Percentiles rank a stretch among this genome's conserved stretches.
Conservation (phyloP, 208 protist genomes). For the Crithidia sp. region DNA sequence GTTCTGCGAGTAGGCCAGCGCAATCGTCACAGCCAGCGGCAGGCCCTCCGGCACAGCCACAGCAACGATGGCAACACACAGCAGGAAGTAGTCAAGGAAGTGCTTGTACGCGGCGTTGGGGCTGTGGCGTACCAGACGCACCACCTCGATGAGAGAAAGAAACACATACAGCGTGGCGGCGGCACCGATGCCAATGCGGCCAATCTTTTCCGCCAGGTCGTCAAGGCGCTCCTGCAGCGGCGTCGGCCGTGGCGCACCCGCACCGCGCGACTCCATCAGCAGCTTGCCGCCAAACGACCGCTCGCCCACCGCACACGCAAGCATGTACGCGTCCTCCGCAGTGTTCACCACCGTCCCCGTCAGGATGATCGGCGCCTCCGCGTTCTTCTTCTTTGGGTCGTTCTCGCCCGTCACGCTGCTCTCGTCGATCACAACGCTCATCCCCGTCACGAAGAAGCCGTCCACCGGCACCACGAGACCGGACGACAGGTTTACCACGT, state of each 20-base stretch:
- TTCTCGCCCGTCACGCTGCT: conserved; percentile 94
- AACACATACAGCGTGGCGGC: conserved; percentile 77
- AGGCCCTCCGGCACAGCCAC: conserved; percentile 98
- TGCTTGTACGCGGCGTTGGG: conserved; percentile 29
- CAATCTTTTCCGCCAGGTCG: conserved; percentile 89
- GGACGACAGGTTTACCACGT: conserved; percentile 89
- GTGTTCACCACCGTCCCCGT: conserved; percentile 91
- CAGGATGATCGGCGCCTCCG: conserved; percentile 80
- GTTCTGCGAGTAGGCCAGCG: conserved; percentile 97
- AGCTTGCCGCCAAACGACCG: conserved; percentile 92
- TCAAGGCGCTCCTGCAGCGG: conserved; percentile 95
- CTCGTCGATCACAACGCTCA: conserved; percentile 91
- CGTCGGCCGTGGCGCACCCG: conserved; percentile 66
- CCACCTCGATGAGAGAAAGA: conserved; percentile 52
- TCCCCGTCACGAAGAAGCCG: conserved; percentile 87
- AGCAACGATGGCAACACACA: conserved; percentile 96
- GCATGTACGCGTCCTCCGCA: conserved; percentile 84
- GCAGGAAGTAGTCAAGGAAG: conserved; percentile 90
- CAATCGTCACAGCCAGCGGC: conserved; percentile 97
- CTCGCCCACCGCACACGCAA: conserved; percentile 93
- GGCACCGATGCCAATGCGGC: conserved; percentile 81
- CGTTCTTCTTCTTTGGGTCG: conserved; percentile 81
- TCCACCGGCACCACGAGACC: conserved; percentile 95
- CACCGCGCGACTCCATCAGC: conserved; percentile 74
- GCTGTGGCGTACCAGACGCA: conserved; percentile 40